Evolutionary conservation across 2,329 filamentous ascomycete genomes (phyloP).

Genomic region (Cadophora luteo-olivacea): DNA sequence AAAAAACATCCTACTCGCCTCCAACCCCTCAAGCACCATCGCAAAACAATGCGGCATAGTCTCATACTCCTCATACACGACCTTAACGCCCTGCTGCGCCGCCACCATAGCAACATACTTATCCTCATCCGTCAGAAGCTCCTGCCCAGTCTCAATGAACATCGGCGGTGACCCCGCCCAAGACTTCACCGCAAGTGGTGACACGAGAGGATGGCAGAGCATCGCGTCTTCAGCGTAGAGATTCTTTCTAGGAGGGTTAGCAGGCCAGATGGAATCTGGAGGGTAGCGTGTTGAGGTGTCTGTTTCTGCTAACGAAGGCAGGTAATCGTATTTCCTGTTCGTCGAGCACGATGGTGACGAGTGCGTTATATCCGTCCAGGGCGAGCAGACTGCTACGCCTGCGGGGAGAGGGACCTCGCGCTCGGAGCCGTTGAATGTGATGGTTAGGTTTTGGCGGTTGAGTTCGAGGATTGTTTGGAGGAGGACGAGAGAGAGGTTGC

Average conservation of each 20-base stretch:
- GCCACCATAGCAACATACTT: constrained; percentile 65
- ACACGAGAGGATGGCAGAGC: constrained; percentile 71
- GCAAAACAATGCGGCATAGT: constrained; percentile 83
- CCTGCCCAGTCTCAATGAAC: constrained; percentile 73
- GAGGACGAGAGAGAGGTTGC: constrained; percentile 71
- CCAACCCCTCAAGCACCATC: constrained; percentile 56
- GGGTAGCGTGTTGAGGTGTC: constrained; percentile 47
- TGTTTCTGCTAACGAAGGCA: constrained; percentile 51
- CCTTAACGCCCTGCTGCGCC: constrained; percentile 60
- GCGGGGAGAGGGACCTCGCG: constrained; percentile 70
- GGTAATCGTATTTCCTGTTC: constrained; percentile 67
- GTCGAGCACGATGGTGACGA: constrained; percentile 61
- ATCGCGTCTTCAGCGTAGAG: constrained; percentile 62
- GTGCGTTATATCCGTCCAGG: constrained; percentile 76
- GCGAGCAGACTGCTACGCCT: constrained; percentile 66
- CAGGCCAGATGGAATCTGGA: constrained; percentile 63
- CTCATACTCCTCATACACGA: constrained; percentile 76
- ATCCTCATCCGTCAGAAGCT: constrained; percentile 73
- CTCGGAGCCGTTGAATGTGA: constrained; percentile 66
- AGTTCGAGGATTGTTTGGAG: constrained; percentile 74
- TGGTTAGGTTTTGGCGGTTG: constrained; percentile 50
- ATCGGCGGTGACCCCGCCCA: constrained; percentile 72
- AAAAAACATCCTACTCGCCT: constrained; percentile 58
- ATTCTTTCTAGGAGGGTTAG: constrained; percentile 57
- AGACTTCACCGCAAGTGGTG: constrained; percentile 60